These are phyloP conservation scores for Oryza rufipogon DNA, from an alignment of 176 grass and related monocot species.

Conservation along the genomic window DNA sequence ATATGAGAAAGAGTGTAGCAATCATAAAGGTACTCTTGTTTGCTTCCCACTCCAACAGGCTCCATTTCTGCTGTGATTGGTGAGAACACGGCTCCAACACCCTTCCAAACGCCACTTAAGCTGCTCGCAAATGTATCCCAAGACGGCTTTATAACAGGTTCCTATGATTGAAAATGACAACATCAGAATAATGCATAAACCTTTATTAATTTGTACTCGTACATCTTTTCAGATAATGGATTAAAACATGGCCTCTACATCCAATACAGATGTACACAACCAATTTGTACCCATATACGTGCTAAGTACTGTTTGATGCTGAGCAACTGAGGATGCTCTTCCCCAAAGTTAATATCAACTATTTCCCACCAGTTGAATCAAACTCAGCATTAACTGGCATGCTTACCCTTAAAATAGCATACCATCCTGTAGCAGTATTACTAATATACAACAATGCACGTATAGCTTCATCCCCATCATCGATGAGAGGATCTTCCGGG, in stretches of 20 bases:
- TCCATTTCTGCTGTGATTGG: slow-evolving; percentile 94
- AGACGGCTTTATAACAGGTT: slow-evolving; percentile 87
- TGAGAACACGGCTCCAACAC: slow-evolving; percentile 84
- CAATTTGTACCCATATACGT: neutral
- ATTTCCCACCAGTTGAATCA: neutral
- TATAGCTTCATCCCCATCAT: neutral
- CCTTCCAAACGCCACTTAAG: slow-evolving; percentile 90
- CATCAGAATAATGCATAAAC: slow-evolving; percentile 17
- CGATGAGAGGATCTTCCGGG: neutral
- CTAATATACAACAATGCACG: neutral
- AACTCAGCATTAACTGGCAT: neutral
- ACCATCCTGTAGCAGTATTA: neutral
- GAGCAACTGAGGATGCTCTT: neutral
- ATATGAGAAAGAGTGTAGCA: slow-evolving; percentile 83
- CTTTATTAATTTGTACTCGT: neutral
- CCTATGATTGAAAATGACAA: slow-evolving; percentile 51
- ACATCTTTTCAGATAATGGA: neutral
- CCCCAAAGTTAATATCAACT: neutral
- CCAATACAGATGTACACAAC: no score
- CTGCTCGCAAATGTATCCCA: slow-evolving; percentile 97
- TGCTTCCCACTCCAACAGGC: slow-evolving; percentile 73
- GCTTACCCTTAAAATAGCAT: neutral
- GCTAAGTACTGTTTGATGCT: neutral
- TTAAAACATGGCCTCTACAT: no score
- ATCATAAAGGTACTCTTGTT: slow-evolving; percentile 94